Base-by-base conservation (phyloP, 352 stramenopile species). In the Pythium brachiatum region DNA sequence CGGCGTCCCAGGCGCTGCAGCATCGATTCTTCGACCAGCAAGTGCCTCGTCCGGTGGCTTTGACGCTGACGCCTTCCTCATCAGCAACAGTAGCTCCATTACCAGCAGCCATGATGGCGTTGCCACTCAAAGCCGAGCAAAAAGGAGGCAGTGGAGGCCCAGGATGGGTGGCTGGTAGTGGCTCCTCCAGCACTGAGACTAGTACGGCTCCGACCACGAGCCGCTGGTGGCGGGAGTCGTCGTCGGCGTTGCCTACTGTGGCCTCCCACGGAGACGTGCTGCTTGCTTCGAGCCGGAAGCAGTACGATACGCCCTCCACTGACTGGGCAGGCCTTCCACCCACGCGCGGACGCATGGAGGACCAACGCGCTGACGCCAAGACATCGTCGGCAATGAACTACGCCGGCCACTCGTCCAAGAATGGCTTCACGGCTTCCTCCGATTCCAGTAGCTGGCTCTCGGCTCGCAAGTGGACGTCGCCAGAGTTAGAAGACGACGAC, bases 11-110 rank as follows among this genome's bases (percentile, higher is more conserved):
- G 67, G 81, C 84, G n/a, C 74, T 98, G 56, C 90, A 98, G 74
- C 91, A 98, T 67, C 82, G 89, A n/a, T 98, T 94, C 72, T 98
- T 98, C 46, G 76, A 86, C 52, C 79, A 88, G 55, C 56, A 75
- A 18, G 69, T 89, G 51, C 48, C 75, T 8, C 71, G 84, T n/a
- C 69, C 84, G 4, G 67, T 71, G 57, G 48, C 76, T 18, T 73
- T 75, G 1, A 58, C 31, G 13, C 25, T 50, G 8, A 1, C 38
- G 39, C 20, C 32, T 41, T 41, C n/a, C 1, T 6, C 52, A 20
- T 7, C 26, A 29, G 18, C 15, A 15, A 43, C 34, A 13, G 25
- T 46, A 38, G 31, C 53, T 1, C 52, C 21, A 18, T 20, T n/a
- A 21, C 21, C 25, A 23, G 6, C 27, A 1, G 21, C 53, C 5